Evolutionary conservation across 352 stramenopile genomes (phyloP), one percentile per base, ranked within the genome.

Genomic region (Globisporangium ultimum): DNA sequence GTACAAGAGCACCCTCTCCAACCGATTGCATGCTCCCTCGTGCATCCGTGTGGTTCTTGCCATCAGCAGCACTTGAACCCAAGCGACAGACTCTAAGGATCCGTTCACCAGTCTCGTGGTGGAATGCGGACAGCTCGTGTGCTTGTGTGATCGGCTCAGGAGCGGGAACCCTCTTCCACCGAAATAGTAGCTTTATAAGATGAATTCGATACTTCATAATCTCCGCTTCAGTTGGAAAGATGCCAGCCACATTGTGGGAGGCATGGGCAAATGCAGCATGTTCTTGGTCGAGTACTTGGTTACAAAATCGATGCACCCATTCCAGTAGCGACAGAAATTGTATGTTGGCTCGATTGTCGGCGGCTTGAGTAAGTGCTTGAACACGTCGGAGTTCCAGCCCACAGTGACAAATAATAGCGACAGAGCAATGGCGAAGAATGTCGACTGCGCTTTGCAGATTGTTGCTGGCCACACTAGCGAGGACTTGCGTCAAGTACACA

Each of bases 161-260:
- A 1, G 21, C 32, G 9, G n/a, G 18, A 6, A 64, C 20, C 20
- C 41, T 14, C 2, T 55, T 58, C 58, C 58, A 64, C 8, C 51
- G 45, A 11, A 64, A 58, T 3, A 64, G 43, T 1, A 55, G 28
- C 58, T 50, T 59, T 34, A 60, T 34, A 17, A 50, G 38, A n/a
- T 14, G 10, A 12, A 55, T 34, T 18, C 38, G 42, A 20, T 47
- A 59, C 51, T 43, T 40, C n/a, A 21, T 48, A 12, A 1, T 17
- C 9, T 61, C 55, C 28, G 34, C 36, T 7, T 61, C 36, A 5
- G 24, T 9, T 28, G 47, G 14, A 15, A 53, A 49, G 9, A 43
- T 22, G 3, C 42, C 46, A 22, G 9, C 45, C 18, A 8, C n/a
- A 36, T 10, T 36, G 34, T 22, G 14, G 48, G 40, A 0, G 17